These are phyloP conservation scores for Penicillium digitatum DNA, from an alignment of 2,329 filamentous ascomycete genomes.

Conservation along the genomic window DNA sequence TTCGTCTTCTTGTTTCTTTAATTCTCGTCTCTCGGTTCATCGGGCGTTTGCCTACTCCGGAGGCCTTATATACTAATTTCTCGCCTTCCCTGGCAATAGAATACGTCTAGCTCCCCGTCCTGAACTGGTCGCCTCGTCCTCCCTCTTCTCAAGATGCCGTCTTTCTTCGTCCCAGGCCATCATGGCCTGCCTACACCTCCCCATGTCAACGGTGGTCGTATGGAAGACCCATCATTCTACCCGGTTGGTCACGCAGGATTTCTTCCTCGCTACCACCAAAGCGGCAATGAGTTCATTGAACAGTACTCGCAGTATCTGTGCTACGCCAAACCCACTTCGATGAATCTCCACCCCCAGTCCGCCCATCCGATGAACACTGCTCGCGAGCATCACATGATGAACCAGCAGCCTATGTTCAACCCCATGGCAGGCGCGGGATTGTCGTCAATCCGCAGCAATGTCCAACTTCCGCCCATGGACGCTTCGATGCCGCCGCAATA, in stretches of 20 bases:
- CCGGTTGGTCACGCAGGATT: constrained; percentile 38
- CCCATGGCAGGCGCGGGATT: constrained; percentile 32
- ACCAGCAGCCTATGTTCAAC: constrained; percentile 37
- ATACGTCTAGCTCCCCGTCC: constrained; percentile 38
- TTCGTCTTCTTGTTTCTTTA: constrained; percentile 26
- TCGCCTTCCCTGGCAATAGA: constrained; percentile 14
- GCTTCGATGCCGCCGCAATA: constrained; percentile 42
- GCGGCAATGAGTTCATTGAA: constrained; percentile 45
- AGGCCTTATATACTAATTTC: constrained; percentile 22
- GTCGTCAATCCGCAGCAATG: constrained; percentile 41
- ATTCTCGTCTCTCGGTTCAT: constrained; percentile 2
- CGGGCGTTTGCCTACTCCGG: constrained; percentile 3
- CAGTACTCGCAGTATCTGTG: constrained; percentile 44
- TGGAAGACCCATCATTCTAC: constrained; percentile 43
- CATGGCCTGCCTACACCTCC: constrained; percentile 42
- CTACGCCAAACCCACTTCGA: constrained; percentile 37
- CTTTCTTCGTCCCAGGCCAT: constrained; percentile 41
- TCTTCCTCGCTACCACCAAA: constrained; percentile 43
- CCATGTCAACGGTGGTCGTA: constrained; percentile 37
- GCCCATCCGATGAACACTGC: constrained; percentile 30
- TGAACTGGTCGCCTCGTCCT: constrained; percentile 30
- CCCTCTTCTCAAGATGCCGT: constrained; percentile 37
- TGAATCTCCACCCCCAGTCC: constrained; percentile 33
- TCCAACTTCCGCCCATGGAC: constrained; percentile 42
- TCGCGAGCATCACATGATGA: constrained; percentile 34